A percentile compares a stretch with the other conserved stretches of the same genome.
Conservation (phyloP, 345 rosid genomes). For the Angophora floribunda region DNA sequence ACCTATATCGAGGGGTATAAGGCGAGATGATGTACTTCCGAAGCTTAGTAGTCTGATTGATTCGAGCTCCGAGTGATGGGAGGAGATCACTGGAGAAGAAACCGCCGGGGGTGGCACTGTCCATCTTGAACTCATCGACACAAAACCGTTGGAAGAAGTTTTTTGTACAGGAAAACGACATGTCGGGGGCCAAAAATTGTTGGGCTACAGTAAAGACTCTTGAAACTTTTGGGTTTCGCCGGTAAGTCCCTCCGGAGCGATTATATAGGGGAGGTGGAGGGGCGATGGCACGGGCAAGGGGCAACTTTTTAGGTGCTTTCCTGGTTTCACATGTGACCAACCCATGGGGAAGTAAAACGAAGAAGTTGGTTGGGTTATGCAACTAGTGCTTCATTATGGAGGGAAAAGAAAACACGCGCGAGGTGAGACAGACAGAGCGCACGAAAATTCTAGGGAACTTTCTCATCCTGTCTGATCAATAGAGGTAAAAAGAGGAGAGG, state of each 20-base stretch:
- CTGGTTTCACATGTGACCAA: conserved; percentile 16
- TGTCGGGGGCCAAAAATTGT: conserved; percentile 1
- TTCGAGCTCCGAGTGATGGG: conserved; percentile 92
- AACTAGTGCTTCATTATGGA: conserved; percentile 28
- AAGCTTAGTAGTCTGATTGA: conserved; percentile 75
- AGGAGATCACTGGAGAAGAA: conserved; percentile 78
- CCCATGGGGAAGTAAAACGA: conserved; percentile 5
- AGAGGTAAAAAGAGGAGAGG: conserved; percentile 2
- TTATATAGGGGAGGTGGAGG: conserved; percentile 39
- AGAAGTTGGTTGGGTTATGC: conserved; percentile 18
- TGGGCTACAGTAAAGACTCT: conserved; percentile 5
- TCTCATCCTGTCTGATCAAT: conserved; percentile 19
- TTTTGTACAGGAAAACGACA: conserved; percentile 47
- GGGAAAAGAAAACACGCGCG: neutral
- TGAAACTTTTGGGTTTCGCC: conserved; percentile 8
- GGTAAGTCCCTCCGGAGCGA: conserved; percentile 12
- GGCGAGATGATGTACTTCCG: conserved; percentile 76
- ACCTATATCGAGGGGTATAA: conserved; percentile 69
- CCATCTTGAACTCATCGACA: conserved; percentile 42
- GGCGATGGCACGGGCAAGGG: conserved; percentile 35
- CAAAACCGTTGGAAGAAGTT: conserved; percentile 80
- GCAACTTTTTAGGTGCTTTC: conserved; percentile 26
- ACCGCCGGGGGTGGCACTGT: conserved; percentile 28
- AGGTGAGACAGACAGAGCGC: neutral
- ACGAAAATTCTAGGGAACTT: neutral